Base-by-base conservation (phyloP, 1,284 basidiomycete species). In the Ustilago loliicola region DNA sequence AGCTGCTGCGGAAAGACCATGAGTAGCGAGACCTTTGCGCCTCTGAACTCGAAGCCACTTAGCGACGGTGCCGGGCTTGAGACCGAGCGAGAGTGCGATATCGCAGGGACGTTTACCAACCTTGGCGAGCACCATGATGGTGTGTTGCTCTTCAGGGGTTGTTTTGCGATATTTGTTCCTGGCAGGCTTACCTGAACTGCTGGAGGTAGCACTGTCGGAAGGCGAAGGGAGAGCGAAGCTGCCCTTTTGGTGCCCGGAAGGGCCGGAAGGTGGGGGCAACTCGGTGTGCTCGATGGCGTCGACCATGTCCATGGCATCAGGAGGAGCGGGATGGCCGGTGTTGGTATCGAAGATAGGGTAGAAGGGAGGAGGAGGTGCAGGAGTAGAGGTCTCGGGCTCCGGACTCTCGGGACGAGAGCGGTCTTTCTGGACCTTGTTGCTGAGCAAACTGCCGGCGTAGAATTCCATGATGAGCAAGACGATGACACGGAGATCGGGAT, bases 41-140 rank as follows among this genome's bases (percentile, higher is more conserved):
- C 55, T 54, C 25, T 34, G 21, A 38, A 30, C 30, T 47, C 27
- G 40, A 21, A 72, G 45, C 8, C 60, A 56, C 53, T 38, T 63
- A 32, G 19, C 2, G 7, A 72, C 65, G 2, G 70, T 64, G 9
- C 17, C 32, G 9, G 34, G 8, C 23, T 40, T 63, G 27, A 72
- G 29, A 11, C 47, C 65, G 30, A 72, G 57, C 1, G 27, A 8
- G 3, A 30, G 17, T 2, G 61, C 70, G 27, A 72, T 67, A 19
- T 63, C 59, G 2, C 0, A 2, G 11, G 56, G 38, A 1, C 8
- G 6, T 32, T 57, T 64, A 32, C 70, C 70, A 17, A 8, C 10
- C 10, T 38, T 25, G 2, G 32, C 32, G 51, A 72, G 50, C 17
- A 15, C 23, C 10, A 60, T 21, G 53, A 72, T 72, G 21, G 53